These are phyloP conservation scores for Tylopilus balloui DNA, from an alignment of 768 basidiomycete species.

Conservation along the genomic window DNA sequence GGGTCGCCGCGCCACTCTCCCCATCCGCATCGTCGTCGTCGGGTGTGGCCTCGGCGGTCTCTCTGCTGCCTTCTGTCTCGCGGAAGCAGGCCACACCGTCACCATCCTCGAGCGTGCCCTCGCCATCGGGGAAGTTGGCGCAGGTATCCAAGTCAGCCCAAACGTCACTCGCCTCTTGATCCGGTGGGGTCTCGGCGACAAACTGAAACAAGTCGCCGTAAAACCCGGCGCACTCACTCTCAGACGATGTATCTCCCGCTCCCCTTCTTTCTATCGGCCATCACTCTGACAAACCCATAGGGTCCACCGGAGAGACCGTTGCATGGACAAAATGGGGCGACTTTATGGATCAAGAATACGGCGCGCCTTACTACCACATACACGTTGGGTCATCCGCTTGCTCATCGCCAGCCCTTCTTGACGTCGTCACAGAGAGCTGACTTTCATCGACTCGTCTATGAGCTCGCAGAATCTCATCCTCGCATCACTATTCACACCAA, in stretches of 20 bases:
- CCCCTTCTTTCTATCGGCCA: no score
- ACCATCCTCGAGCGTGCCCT: constrained; percentile 44
- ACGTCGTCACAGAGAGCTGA: constrained; percentile 38
- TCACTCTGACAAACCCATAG: constrained; percentile 5
- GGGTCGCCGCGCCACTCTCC: constrained; percentile 20
- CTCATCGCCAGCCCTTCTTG: neutral
- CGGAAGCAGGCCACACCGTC: constrained; percentile 44
- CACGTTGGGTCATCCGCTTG: constrained; percentile 27
- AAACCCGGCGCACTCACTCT: constrained; percentile 38
- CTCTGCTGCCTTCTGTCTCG: constrained; percentile 42
- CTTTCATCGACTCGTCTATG: constrained; percentile 37
- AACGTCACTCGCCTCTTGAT: constrained; percentile 45
- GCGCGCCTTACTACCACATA: constrained; percentile 32
- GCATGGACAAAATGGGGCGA: constrained; percentile 36
- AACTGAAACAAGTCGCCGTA: constrained; percentile 36
- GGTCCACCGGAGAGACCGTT: constrained; percentile 33
- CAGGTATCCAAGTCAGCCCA: constrained; percentile 46
- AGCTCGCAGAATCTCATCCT: constrained; percentile 35
- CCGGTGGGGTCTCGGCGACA: constrained; percentile 47
- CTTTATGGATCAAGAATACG: constrained; percentile 29
- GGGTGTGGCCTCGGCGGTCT: constrained; percentile 52
- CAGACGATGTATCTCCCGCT: constrained; percentile 36
- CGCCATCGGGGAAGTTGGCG: constrained; percentile 42
- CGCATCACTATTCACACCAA: constrained; percentile 32
- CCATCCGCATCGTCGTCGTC: constrained; percentile 40